Percentiles rank a stretch among this genome's conserved stretches.
phyloP scores from a whole-genome alignment of 2,329 filamentous ascomycete genomes.

The Phaeophleospora eucalypticola region DNA sequence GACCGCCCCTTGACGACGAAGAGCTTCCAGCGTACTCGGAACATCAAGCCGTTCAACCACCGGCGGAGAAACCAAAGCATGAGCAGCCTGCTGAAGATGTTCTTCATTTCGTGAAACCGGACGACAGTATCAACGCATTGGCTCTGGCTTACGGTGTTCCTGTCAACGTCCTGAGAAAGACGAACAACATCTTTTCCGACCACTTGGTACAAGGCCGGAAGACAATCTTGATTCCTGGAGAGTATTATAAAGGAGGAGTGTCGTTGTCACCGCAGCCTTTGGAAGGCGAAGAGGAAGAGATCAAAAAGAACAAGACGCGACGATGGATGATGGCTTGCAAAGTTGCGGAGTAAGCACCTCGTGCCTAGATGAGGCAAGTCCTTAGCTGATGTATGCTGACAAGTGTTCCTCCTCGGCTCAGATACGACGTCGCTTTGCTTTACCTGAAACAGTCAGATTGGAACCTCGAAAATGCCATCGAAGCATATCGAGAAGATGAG shows the following conservation, averaged over 20 bases:
- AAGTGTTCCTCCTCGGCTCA: slow-evolving; percentile 37
- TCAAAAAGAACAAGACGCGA: slow-evolving; percentile 64
- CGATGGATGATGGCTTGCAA: slow-evolving; percentile 78
- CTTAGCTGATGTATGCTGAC: slow-evolving; percentile 32
- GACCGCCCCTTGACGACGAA: slow-evolving; percentile 28
- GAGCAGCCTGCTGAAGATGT: slow-evolving; percentile 55
- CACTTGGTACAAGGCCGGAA: slow-evolving; percentile 65
- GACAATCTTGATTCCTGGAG: slow-evolving; percentile 67
- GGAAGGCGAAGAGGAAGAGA: slow-evolving; percentile 71
- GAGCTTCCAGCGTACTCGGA: slow-evolving; percentile 44
- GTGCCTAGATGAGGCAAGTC: neutral
- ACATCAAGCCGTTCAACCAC: slow-evolving; percentile 23
- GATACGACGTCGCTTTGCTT: slow-evolving; percentile 66
- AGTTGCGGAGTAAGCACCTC: slow-evolving; percentile 60
- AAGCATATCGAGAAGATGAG: slow-evolving; percentile 66
- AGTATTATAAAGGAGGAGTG: slow-evolving; percentile 63
- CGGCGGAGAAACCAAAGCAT: slow-evolving; percentile 32
- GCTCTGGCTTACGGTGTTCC: slow-evolving; percentile 70
- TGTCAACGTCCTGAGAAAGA: slow-evolving; percentile 55
- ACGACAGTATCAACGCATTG: slow-evolving; percentile 64
- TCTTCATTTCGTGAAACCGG: slow-evolving; percentile 69
- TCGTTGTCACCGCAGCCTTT: slow-evolving; percentile 66
- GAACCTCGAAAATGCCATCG: slow-evolving; percentile 61
- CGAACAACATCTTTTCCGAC: slow-evolving; percentile 68
- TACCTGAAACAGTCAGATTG: slow-evolving; percentile 70